Conservation (phyloP, 129 eudicot species). For the Solidago caesia region DNA sequence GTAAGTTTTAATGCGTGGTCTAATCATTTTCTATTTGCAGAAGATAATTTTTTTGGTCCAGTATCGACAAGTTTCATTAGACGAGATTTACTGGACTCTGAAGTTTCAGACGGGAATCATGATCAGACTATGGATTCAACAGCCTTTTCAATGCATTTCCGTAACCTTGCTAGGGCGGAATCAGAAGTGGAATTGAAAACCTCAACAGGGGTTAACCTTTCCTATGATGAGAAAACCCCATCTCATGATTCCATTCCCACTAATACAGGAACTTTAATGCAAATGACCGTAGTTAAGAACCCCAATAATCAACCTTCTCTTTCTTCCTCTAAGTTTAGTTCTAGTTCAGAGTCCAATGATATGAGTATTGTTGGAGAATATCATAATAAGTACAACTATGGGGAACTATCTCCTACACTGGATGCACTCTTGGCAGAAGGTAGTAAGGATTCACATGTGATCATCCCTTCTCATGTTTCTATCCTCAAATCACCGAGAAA, state of each 20-base stretch:
- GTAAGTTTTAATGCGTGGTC: background rate
- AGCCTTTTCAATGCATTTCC: slow-evolving; percentile 86
- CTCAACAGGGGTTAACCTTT: slow-evolving; percentile 62
- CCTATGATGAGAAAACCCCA: slow-evolving; percentile 79
- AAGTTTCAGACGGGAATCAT: slow-evolving; percentile 62
- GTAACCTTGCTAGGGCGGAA: slow-evolving; percentile 79
- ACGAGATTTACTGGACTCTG: slow-evolving; percentile 63
- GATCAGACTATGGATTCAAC: slow-evolving; percentile 97
- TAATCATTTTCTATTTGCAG: slow-evolving; percentile 47
- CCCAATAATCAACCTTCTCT: slow-evolving; percentile 35
- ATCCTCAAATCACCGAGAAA: slow-evolving; percentile 32
- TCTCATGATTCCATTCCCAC: slow-evolving; percentile 33
- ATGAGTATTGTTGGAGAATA: slow-evolving; percentile 88
- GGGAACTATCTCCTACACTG: slow-evolving; percentile 63
- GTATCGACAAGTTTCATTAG: slow-evolving; percentile 76
- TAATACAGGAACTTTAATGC: slow-evolving; percentile 49
- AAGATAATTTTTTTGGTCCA: slow-evolving; percentile 85
- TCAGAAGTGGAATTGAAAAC: slow-evolving; percentile 73
- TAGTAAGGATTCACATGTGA: slow-evolving; percentile 39
- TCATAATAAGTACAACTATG: slow-evolving; percentile 58
- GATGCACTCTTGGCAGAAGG: slow-evolving; percentile 68
- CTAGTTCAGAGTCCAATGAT: slow-evolving; percentile 55
- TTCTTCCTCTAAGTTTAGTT: slow-evolving; percentile 36
- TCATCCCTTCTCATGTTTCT: slow-evolving; percentile 19
- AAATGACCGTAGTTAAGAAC: slow-evolving; percentile 55